Evolutionary conservation across 1,284 basidiomycete species (phyloP).

Genomic region (Rhodofomes roseus): DNA sequence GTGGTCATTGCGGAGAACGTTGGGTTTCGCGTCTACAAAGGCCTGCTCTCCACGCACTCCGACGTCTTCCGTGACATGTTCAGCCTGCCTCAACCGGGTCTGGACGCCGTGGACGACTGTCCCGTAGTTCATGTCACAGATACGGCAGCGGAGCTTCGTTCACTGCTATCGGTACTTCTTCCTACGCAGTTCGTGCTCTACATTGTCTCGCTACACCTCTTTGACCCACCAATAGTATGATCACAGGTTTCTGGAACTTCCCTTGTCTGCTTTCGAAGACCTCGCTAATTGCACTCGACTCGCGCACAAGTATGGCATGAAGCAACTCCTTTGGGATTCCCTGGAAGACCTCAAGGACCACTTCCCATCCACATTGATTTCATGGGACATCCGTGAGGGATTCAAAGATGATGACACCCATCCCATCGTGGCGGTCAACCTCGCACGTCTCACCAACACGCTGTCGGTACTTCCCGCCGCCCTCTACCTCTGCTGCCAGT

Average conservation of each 20-base stretch:
- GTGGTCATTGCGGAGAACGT: conserved; percentile 13
- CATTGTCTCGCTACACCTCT: too few relatives aligned
- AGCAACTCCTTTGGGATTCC: neutral
- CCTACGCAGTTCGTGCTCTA: neutral
- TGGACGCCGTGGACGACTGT: neutral
- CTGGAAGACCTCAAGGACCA: neutral
- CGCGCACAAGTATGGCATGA: neutral
- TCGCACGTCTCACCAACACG: neutral
- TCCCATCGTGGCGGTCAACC: neutral
- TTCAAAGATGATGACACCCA: neutral
- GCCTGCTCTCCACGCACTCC: conserved; percentile 10
- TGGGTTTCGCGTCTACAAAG: conserved; percentile 17
- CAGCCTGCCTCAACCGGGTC: conserved; percentile 6
- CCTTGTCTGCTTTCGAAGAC: too few relatives aligned
- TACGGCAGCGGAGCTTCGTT: neutral
- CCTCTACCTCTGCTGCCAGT: neutral
- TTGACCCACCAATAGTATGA: too few relatives aligned
- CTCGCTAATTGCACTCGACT: neutral
- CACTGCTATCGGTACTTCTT: neutral
- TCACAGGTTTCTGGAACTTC: too few relatives aligned
- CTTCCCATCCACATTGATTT: neutral
- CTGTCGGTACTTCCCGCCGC: neutral
- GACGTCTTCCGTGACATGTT: conserved; percentile 19
- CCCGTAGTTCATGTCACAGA: neutral
- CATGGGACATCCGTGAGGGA: neutral